Evolutionary conservation across 2,329 filamentous ascomycete genomes (phyloP).

Genomic region (Xenoacremonium recifei): DNA sequence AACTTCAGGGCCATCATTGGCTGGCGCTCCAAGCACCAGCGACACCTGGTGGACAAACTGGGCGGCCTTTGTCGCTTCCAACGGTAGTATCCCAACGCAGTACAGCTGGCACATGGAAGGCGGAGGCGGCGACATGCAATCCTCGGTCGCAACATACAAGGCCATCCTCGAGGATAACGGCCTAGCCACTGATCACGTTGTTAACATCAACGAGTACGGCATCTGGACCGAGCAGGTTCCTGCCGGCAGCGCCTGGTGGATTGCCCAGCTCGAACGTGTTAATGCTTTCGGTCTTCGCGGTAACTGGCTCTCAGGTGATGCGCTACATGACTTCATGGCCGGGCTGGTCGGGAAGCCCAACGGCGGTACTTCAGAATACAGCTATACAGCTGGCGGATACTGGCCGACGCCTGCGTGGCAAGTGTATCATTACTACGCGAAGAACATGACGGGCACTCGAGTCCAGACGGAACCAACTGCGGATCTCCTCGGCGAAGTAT

Average conservation of each 20-base stretch:
- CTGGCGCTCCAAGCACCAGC: no score
- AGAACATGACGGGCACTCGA: constrained; percentile 3
- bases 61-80: constrained; percentile 1
- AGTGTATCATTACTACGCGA: constrained; percentile 16
- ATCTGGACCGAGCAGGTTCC: constrained; percentile 39
- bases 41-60: constrained; percentile 12
- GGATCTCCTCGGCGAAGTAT: constrained; percentile 1
- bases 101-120: constrained; percentile 14
- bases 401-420: constrained; percentile 13
- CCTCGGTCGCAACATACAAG: background rate
- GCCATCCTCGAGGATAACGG: constrained; percentile 3
- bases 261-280: constrained; percentile 44
- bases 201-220: constrained; percentile 52
- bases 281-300: constrained; percentile 41
- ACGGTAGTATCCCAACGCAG: constrained; percentile 6
- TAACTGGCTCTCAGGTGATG: constrained; percentile 41
- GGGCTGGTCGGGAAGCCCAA: constrained; percentile 25
- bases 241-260: constrained; percentile 41
- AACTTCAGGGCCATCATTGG: no score
- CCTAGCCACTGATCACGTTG: constrained; percentile 22
- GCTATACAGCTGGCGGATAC: constrained; percentile 1
- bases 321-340: constrained; percentile 44
- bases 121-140: constrained; percentile 3
- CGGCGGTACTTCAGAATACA: background rate
- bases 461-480: constrained; percentile 3